Conservation (phyloP, 176 grass and related monocot genomes). For the Canna indica region DNA sequence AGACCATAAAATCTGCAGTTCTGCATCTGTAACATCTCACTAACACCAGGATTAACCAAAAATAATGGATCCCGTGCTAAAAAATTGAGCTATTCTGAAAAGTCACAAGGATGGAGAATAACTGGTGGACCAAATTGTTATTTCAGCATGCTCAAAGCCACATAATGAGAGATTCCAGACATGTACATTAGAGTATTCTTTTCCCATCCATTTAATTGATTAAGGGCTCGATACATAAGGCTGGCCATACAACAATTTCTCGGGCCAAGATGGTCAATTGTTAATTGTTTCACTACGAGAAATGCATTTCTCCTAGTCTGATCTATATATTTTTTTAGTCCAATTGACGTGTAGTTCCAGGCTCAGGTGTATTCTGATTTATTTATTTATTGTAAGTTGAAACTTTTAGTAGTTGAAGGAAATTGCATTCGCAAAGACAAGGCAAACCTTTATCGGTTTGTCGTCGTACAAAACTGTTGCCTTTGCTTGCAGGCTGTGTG, state of each 20-base stretch:
- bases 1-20: neutral
- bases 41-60: neutral
- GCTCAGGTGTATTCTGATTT: too few species aligned
- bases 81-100: neutral
- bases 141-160: neutral
- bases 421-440: too few species aligned
- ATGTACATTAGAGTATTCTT: neutral
- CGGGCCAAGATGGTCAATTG: neutral
- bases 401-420: too few species aligned
- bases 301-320: neutral
- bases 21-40: neutral
- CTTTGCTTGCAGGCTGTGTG: too few species aligned
- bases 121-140: neutral
- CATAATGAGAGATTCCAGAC: neutral
- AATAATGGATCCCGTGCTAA: neutral
- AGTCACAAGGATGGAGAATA: neutral
- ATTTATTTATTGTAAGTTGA: too few species aligned
- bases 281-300: neutral
- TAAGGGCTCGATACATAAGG: neutral
- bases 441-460: too few species aligned
- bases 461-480: too few species aligned
- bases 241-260: neutral
- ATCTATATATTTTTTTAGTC: neutral
- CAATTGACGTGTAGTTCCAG: neutral
- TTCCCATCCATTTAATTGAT: neutral